Conservation (phyloP, 2,329 filamentous ascomycete species). For the Calonectria montana region DNA sequence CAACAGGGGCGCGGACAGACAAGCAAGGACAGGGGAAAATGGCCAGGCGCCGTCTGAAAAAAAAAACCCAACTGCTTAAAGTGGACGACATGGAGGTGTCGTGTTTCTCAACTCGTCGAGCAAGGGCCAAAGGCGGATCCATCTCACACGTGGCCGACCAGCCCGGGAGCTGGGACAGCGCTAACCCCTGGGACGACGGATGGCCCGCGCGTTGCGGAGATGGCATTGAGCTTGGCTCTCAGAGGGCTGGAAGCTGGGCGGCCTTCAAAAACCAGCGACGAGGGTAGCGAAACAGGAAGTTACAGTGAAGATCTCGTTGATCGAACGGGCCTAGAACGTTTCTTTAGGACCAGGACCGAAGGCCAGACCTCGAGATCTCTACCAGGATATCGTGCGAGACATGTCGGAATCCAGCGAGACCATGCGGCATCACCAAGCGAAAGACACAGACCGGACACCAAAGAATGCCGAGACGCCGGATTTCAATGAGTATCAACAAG, state of each 20-base stretch:
- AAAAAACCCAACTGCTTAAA: constrained; percentile 30
- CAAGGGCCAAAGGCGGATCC: constrained; percentile 38
- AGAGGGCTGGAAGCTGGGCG: constrained; percentile 7
- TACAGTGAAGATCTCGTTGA: constrained; percentile 12
- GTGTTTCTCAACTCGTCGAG: constrained; percentile 37
- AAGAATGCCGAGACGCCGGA: constrained; percentile 5
- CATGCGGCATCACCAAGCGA: background rate
- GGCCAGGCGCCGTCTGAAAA: constrained; percentile 26
- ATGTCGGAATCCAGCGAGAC: background rate
- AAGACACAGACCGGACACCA: background rate
- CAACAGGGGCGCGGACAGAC: constrained; percentile 15
- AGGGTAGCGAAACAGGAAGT: constrained; percentile 18
- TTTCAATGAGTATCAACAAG: constrained; percentile 23
- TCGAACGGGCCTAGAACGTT: constrained; percentile 17
- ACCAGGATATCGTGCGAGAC: constrained; percentile 4
- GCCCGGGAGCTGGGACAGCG: constrained; percentile 27
- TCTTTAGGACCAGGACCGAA: constrained; percentile 2
- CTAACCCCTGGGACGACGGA: constrained; percentile 27
- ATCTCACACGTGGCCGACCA: constrained; percentile 41
- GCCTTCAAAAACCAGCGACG: background rate
- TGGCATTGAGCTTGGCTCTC: constrained; percentile 4
- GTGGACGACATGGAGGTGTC: constrained; percentile 27
- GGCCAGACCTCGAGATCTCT: background rate
- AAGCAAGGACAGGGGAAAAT: constrained; percentile 20
- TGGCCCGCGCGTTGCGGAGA: constrained; percentile 28